These are phyloP conservation scores for Cryptosporidium muris DNA, from an alignment of 169 alveolate species.

Conservation along the genomic window DNA sequence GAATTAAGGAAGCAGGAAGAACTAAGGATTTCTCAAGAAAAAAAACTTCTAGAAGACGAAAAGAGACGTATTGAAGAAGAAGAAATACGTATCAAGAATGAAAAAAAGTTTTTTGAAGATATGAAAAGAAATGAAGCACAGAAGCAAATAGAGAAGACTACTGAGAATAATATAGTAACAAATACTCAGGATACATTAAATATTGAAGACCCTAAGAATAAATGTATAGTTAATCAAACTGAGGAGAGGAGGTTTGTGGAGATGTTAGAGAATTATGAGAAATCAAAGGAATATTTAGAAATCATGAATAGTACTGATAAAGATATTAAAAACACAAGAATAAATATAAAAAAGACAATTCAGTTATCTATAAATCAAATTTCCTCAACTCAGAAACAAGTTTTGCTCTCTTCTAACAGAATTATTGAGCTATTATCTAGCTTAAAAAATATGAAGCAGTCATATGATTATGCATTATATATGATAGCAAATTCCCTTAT, in stretches of 20 bases:
- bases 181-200: background rate
- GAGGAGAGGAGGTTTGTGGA: slow-evolving; percentile 5
- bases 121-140: background rate
- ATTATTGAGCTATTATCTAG: slow-evolving; percentile 26
- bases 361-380: slow-evolving; percentile 67
- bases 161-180: background rate
- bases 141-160: background rate
- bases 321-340: slow-evolving; percentile 46
- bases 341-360: slow-evolving; percentile 53
- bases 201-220: background rate
- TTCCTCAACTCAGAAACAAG: slow-evolving; percentile 63
- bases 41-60: background rate
- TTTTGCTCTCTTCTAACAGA: slow-evolving; percentile 37
- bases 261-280: slow-evolving; percentile 16
- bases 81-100: background rate
- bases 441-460: background rate
- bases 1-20: background rate
- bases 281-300: slow-evolving; percentile 43
- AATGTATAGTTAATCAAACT: background rate
- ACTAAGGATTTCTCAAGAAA: background rate
- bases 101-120: background rate
- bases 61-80: slow-evolving; percentile 1
- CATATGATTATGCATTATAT: slow-evolving; percentile 31
- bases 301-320: slow-evolving; percentile 42
- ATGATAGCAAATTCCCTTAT: slow-evolving; percentile 27